phyloP scores from a whole-genome alignment of 1,139 yeast species.

The Debaryomycetaceae sp. region DNA sequence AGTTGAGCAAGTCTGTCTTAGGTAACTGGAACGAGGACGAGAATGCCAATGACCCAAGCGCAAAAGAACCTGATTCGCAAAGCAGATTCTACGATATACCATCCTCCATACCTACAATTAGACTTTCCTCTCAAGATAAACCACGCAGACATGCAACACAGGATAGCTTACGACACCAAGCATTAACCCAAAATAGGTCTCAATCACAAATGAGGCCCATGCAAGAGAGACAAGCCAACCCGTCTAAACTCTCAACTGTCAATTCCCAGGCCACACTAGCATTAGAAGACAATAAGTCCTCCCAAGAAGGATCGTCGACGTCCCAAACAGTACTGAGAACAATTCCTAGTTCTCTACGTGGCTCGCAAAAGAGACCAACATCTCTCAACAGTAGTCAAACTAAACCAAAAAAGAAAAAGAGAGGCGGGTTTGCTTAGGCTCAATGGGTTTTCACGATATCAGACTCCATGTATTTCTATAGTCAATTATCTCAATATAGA shows the following conservation, averaged over 20 bases:
- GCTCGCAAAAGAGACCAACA: conserved; percentile 5
- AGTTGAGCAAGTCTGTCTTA: conserved; percentile 20
- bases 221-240: conserved; percentile 1
- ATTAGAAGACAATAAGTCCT: conserved; percentile 3
- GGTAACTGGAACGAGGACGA: conserved; percentile 24
- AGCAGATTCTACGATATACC: conserved; percentile 7
- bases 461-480: background rate
- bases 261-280: conserved; percentile 1
- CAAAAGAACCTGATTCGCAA: conserved; percentile 7
- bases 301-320: conserved; percentile 4
- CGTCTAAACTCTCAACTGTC: background rate
- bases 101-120: conserved; percentile 21
- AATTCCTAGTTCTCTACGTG: conserved; percentile 2
- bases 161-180: conserved; percentile 4
- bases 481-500: conserved; percentile 12
- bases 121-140: conserved; percentile 17
- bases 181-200: conserved; percentile 3
- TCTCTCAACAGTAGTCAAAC: conserved; percentile 8
- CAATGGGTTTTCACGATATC: conserved; percentile 1
- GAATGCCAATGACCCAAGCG: conserved; percentile 3
- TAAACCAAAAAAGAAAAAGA: conserved; percentile 22
- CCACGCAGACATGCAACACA: conserved; percentile 9
- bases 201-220: conserved; percentile 5
- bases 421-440: conserved; percentile 27
- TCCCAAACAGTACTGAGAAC: conserved; percentile 4